Evolutionary conservation across 345 rosid genomes (phyloP).

Genomic region (Salix arbutifolia): DNA sequence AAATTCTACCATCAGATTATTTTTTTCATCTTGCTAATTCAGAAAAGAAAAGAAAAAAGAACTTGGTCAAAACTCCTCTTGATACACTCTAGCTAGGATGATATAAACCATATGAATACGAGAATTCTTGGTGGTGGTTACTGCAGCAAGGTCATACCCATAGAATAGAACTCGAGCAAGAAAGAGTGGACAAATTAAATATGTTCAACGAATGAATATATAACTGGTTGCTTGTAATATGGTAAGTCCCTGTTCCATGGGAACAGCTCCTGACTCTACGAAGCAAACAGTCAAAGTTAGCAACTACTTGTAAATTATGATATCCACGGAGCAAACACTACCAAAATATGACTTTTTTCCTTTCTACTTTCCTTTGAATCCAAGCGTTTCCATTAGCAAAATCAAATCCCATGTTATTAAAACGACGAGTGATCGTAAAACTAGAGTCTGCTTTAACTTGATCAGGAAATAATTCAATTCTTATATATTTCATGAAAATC

Average conservation of each 20-base stretch:
- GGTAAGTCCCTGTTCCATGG: background rate
- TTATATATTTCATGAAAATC: too few relatives aligned
- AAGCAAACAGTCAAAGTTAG: conserved; percentile 25
- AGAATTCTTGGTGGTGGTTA: background rate
- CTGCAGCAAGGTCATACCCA: background rate
- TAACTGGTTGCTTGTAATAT: background rate
- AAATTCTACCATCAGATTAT: too few relatives aligned
- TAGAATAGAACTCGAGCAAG: background rate
- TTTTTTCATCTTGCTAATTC: too few relatives aligned
- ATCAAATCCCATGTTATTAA: too few relatives aligned
- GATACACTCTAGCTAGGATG: background rate
- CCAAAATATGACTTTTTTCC: background rate
- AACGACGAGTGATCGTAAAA: too few relatives aligned
- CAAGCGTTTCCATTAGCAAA: background rate
- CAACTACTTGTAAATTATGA: background rate
- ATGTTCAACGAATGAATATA: background rate
- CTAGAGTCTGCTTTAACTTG: too few relatives aligned
- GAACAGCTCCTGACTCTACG: background rate
- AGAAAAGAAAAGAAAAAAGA: too few relatives aligned
- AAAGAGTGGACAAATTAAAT: background rate
- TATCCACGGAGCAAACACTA: background rate
- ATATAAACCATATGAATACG: background rate
- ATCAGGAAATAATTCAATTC: too few relatives aligned
- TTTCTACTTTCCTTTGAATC: background rate
- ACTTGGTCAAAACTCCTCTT: background rate